Conservation (phyloP, 331 rosid genomes). For the Acacia concinna region DNA sequence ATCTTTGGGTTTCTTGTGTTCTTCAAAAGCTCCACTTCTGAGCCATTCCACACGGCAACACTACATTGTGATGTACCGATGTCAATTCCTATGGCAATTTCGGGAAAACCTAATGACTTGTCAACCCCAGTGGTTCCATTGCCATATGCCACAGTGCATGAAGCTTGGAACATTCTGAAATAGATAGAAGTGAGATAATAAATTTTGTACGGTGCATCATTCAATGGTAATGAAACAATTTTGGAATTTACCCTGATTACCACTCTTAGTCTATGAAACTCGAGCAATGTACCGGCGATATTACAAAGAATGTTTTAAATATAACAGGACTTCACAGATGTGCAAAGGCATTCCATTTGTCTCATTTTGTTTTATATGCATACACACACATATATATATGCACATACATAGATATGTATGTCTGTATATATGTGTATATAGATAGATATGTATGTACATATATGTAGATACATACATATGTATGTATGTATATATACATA, state of each 20-base stretch:
- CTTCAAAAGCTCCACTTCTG: constrained; percentile 64
- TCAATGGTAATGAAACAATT: background rate
- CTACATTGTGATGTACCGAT: constrained; percentile 91
- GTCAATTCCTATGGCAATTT: constrained; percentile 75
- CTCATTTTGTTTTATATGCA: background rate
- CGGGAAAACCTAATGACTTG: constrained; percentile 52
- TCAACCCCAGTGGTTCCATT: constrained; percentile 78
- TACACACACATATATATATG: no score
- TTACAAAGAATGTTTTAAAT: background rate
- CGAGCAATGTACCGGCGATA: background rate
- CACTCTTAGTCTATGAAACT: background rate
- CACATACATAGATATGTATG: no score
- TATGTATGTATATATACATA: no score
- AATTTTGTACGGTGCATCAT: background rate
- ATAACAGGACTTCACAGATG: background rate
- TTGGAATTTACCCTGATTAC: background rate
- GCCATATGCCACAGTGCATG: constrained; percentile 82
- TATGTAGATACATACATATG: no score
- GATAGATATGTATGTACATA: no score
- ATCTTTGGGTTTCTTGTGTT: constrained; percentile 64
- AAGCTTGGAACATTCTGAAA: constrained; percentile 80
- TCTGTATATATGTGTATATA: no score
- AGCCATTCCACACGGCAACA: constrained; percentile 85
- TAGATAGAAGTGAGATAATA: background rate
- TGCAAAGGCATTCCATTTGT: background rate